A percentile compares a stretch with the other conserved stretches of the same genome.
These are phyloP conservation scores for Phoenix roebelenii DNA, from an alignment of 176 grass and related monocot genomes.

Conservation along the genomic window DNA sequence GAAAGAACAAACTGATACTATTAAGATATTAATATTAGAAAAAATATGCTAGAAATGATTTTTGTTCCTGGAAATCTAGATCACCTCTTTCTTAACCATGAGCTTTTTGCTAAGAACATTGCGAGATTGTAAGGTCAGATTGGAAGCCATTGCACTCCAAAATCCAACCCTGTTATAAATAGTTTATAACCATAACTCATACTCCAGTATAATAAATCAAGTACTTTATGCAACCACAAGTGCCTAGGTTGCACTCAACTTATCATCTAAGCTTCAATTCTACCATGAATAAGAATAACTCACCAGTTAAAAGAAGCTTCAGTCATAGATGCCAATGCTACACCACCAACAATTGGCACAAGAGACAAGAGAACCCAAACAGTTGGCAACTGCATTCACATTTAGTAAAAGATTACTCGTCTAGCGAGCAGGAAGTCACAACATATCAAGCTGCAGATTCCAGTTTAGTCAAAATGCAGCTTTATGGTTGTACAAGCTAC, in stretches of 20 bases:
- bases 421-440: neutral
- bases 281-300: too few relatives aligned
- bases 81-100: slow-evolving; percentile 97
- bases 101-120: slow-evolving; percentile 98
- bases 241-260: too few relatives aligned
- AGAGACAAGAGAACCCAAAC: slow-evolving; percentile 79
- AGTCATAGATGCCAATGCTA: slow-evolving; percentile 81
- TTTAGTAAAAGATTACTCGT: neutral
- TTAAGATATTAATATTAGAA: slow-evolving; percentile 32
- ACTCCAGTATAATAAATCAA: too few relatives aligned
- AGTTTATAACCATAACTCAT: neutral
- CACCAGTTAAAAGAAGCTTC: slow-evolving; percentile 97
- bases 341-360: slow-evolving; percentile 90
- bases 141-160: slow-evolving; percentile 92
- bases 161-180: slow-evolving; percentile 54
- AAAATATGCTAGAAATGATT: too few relatives aligned
- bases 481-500: neutral
- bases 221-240: too few relatives aligned
- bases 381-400: slow-evolving; percentile 53
- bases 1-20: neutral
- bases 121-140: slow-evolving; percentile 88
- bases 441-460: neutral
- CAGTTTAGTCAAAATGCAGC: neutral
- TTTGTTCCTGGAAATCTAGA: neutral
- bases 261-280: too few relatives aligned